These are phyloP conservation scores for Ophiostoma ips DNA, from an alignment of 2,329 filamentous ascomycete species.

Conservation along the genomic window DNA sequence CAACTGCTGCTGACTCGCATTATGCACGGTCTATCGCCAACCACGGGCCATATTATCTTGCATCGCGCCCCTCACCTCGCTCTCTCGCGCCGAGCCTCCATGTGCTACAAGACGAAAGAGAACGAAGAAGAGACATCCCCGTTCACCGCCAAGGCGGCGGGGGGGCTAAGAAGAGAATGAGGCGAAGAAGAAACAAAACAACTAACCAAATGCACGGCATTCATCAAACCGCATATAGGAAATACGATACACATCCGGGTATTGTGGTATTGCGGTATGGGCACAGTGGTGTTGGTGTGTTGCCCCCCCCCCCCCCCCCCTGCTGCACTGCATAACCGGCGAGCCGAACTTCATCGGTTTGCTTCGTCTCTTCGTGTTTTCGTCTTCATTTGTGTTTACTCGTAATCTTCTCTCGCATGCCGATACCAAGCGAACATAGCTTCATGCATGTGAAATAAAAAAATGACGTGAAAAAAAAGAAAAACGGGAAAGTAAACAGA, in stretches of 20 bases:
- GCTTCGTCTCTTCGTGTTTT: neutral
- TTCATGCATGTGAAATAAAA: no score
- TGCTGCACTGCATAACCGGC: no score
- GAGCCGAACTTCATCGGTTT: neutral
- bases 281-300: neutral
- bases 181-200: neutral
- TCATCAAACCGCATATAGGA: no score
- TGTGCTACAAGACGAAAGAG: neutral
- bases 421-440: no score
- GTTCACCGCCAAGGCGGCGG: neutral
- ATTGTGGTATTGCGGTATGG: neutral
- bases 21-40: neutral
- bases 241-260: neutral
- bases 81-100: neutral
- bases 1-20: no score
- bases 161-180: neutral
- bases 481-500: no score
- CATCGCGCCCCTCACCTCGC: neutral
- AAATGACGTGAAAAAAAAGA: no score
- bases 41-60: neutral
- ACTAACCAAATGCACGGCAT: neutral
- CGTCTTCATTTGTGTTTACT: neutral
- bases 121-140: neutral
- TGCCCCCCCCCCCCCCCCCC: no score
- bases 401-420: neutral